phyloP scores from a whole-genome alignment of 306 rosid species.

The Citrullus amarus region DNA sequence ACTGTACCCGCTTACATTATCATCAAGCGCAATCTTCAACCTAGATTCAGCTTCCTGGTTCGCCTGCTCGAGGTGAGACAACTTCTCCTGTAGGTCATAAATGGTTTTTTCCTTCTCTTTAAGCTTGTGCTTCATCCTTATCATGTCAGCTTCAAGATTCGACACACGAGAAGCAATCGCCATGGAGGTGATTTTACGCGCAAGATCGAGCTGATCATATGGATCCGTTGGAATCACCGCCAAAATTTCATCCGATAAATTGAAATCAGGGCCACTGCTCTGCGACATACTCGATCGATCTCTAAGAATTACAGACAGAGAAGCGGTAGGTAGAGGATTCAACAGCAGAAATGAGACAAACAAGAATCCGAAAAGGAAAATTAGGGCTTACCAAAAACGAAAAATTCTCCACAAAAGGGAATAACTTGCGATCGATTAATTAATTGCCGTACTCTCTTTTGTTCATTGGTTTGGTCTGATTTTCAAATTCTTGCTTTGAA shows the following conservation, averaged over 20 bases:
- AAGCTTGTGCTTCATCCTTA: constrained; percentile 42
- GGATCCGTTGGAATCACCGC: constrained; percentile 79
- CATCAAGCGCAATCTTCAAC: constrained; percentile 37
- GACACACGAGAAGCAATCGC: constrained; percentile 83
- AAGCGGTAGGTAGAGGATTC: constrained; percentile 2
- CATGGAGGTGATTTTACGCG: constrained; percentile 86
- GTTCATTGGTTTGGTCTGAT: neutral
- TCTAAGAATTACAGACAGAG: constrained; percentile 4
- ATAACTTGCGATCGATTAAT: neutral
- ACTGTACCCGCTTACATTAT: constrained; percentile 31
- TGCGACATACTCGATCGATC: constrained; percentile 23
- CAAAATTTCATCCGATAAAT: constrained; percentile 54
- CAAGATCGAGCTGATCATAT: constrained; percentile 84
- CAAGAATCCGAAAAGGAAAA: neutral
- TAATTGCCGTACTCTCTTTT: neutral
- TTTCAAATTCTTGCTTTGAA: neutral
- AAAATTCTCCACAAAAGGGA: neutral
- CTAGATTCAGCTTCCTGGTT: constrained; percentile 46
- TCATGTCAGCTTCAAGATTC: constrained; percentile 53
- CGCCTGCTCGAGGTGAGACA: constrained; percentile 33
- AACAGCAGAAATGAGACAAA: neutral
- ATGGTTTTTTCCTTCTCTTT: constrained; percentile 46
- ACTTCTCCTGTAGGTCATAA: constrained; percentile 41
- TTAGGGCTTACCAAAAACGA: neutral
- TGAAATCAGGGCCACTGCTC: constrained; percentile 36